A percentile compares a stretch with the other conserved stretches of the same genome.
Conservation (phyloP, 768 basidiomycete species). For the Lyophyllum atratum region DNA sequence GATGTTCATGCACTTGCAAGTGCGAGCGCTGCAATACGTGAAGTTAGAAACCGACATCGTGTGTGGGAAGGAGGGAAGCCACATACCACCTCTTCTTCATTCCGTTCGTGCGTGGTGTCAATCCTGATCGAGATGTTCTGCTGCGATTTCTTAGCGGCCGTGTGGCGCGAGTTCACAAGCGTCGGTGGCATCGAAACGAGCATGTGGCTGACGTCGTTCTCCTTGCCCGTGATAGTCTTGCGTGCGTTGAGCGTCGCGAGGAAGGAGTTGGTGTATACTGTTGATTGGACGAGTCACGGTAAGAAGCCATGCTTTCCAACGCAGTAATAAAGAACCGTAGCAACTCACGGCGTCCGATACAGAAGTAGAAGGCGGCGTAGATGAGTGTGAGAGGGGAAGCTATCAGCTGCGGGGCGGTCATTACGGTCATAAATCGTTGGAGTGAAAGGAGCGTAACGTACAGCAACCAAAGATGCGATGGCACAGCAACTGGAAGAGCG, state of each 20-base stretch:
- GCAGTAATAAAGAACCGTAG: background rate
- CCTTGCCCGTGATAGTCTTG: constrained; percentile 31
- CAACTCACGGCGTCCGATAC: constrained; percentile 47
- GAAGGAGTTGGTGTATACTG: constrained; percentile 55
- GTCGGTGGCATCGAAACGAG: constrained; percentile 33
- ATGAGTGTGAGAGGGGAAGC: constrained; percentile 45
- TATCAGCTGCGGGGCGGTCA: constrained; percentile 24
- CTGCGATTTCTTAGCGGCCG: constrained; percentile 10
- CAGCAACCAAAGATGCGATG: constrained; percentile 48
- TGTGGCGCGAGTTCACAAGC: constrained; percentile 18
- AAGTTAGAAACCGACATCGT: background rate
- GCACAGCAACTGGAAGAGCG: constrained; percentile 39
- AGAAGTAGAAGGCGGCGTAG: constrained; percentile 56
- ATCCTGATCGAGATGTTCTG: constrained; percentile 37
- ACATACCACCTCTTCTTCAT: background rate
- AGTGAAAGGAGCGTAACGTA: constrained; percentile 19
- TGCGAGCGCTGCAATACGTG: background rate
- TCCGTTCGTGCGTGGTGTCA: constrained; percentile 29
- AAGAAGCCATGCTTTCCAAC: background rate
- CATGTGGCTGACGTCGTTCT: constrained; percentile 32
- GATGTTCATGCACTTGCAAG: background rate
- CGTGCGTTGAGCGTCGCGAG: constrained; percentile 55
- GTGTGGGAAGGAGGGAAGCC: background rate
- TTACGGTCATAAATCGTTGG: background rate
- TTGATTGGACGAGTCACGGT: background rate